phyloP scores from a whole-genome alignment of 2,329 filamentous ascomycete species.

The Bertia moriformis region DNA sequence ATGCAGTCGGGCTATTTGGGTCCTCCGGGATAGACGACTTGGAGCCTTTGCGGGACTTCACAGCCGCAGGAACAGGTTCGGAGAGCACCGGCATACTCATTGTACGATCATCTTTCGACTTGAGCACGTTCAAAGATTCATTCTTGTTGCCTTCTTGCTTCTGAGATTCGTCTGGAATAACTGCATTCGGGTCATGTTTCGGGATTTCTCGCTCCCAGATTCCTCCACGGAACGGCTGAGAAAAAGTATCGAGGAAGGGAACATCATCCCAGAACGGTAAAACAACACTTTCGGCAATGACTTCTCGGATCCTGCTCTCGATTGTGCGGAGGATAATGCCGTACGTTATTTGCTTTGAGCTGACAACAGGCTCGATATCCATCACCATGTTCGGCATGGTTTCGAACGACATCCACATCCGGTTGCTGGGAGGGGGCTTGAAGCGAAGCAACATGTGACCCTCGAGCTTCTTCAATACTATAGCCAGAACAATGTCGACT shows the following conservation, averaged over 20 bases:
- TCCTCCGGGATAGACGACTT: too few species aligned
- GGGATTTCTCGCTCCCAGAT: slow-evolving; percentile 32
- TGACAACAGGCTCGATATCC: slow-evolving; percentile 89
- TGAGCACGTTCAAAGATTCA: not conserved
- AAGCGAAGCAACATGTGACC: slow-evolving; percentile 75
- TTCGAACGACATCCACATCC: slow-evolving; percentile 91
- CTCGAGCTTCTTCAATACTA: slow-evolving; percentile 70
- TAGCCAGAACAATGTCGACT: slow-evolving; percentile 76
- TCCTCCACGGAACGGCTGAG: slow-evolving; percentile 70
- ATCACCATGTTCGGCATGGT: slow-evolving; percentile 88
- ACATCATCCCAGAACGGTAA: slow-evolving; percentile 92
- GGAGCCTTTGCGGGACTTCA: not conserved
- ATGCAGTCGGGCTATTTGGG: too few species aligned
- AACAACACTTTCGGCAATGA: slow-evolving; percentile 81
- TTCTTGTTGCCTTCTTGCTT: not conserved
- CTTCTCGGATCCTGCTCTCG: slow-evolving; percentile 86
- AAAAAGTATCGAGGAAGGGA: slow-evolving; percentile 71
- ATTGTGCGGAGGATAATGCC: slow-evolving; percentile 83
- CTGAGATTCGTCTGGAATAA: not conserved
- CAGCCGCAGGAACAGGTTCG: not conserved
- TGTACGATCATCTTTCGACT: not conserved
- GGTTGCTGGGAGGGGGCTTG: slow-evolving; percentile 89
- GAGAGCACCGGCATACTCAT: slow-evolving; percentile 1
- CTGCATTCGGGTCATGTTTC: not conserved
- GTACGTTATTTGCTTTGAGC: slow-evolving; percentile 88